Evolutionary conservation across 192 early-diverging fungal species (phyloP).

Genomic region (Pilaira anomala): DNA sequence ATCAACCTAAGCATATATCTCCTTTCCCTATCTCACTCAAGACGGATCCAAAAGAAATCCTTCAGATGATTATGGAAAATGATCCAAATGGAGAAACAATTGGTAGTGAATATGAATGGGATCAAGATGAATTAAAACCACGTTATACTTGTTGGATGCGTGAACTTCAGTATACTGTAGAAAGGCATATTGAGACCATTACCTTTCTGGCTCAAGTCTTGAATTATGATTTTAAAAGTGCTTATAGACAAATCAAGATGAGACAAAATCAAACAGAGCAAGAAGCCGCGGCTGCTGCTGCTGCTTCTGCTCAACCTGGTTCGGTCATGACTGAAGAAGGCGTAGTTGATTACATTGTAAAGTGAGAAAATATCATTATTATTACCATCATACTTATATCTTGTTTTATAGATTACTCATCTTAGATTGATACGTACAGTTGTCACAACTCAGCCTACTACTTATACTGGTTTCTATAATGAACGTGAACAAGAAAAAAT

Average conservation of each 20-base stretch:
- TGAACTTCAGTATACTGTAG: constrained; percentile 34
- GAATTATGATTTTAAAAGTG: constrained; percentile 40
- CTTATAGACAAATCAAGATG: constrained; percentile 31
- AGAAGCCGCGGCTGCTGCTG: not conserved
- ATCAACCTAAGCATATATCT: not conserved
- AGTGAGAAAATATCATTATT: not conserved
- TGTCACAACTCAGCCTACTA: constrained; percentile 32
- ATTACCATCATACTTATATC: too few species aligned
- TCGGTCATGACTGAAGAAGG: constrained; percentile 37
- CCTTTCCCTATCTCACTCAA: constrained; percentile 33
- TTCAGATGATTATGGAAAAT: constrained; percentile 20
- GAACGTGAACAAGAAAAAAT: constrained; percentile 30
- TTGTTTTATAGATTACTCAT: constrained; percentile 28
- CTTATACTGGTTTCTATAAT: constrained; percentile 26
- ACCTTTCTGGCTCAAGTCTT: constrained; percentile 37
- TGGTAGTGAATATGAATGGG: not conserved
- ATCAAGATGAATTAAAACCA: constrained; percentile 7
- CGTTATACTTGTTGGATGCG: constrained; percentile 42
- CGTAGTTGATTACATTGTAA: constrained; percentile 36
- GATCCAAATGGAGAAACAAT: constrained; percentile 2
- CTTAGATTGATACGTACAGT: constrained; percentile 35
- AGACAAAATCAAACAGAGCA: constrained; percentile 12
- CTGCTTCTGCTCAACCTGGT: not conserved
- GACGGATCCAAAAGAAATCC: constrained; percentile 24
- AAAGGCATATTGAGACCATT: constrained; percentile 38